Percentiles rank a stretch among this genome's conserved stretches.
Conservation (phyloP, 1,284 basidiomycete genomes). For the Leccinum proximum region DNA sequence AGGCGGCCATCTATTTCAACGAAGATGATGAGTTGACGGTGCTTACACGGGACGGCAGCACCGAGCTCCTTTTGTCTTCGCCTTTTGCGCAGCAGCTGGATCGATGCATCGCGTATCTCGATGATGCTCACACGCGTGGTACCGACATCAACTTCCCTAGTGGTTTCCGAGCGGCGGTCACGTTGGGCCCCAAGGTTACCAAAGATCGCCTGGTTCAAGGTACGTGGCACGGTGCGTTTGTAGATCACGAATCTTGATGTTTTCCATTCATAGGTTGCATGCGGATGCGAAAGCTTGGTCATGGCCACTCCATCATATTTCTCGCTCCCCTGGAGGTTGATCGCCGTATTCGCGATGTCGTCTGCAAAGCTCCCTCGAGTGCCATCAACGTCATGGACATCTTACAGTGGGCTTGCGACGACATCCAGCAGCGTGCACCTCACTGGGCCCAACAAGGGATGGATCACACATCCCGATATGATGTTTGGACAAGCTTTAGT, state of each 20-base stretch:
- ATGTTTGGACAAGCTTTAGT: conserved; percentile 29
- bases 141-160: conserved; percentile 1
- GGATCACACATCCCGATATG: conserved; percentile 34
- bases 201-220: conserved; percentile 1
- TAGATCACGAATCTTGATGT: not conserved
- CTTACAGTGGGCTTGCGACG: conserved; percentile 41
- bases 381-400: conserved; percentile 34
- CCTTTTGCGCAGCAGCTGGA: not conserved
- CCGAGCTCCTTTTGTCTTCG: not conserved
- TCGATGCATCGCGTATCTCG: not conserved
- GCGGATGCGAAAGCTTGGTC: not conserved
- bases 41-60: not conserved
- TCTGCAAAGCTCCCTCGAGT: not conserved
- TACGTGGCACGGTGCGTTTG: not conserved
- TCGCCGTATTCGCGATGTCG: not conserved
- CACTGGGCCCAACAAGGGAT: conserved; percentile 48
- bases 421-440: conserved; percentile 37
- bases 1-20: conserved; percentile 1
- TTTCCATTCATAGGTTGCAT: not conserved
- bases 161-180: not conserved
- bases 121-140: not conserved
- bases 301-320: not conserved
- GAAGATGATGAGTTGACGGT: conserved; percentile 1
- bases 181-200: not conserved
- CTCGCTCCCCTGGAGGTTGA: not conserved